These are phyloP conservation scores for Tylopilus plumbeoviolaceoides DNA, from an alignment of 768 basidiomycete genomes.

Conservation along the genomic window DNA sequence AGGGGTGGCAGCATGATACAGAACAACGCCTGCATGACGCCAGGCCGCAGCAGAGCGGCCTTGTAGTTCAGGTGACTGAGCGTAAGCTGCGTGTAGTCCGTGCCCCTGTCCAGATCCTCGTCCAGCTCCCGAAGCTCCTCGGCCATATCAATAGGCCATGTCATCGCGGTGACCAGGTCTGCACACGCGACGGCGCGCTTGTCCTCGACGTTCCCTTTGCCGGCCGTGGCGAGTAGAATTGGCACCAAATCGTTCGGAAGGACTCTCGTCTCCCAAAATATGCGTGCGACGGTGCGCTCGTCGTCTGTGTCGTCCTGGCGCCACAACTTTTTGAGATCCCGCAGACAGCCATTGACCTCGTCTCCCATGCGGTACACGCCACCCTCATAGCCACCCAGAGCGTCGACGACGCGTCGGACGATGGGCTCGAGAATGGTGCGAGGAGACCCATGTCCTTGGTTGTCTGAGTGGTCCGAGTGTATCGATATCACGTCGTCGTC, in stretches of 20 bases:
- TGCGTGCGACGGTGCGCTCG: constrained; percentile 90
- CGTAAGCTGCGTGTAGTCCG: constrained; percentile 85
- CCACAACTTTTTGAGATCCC: constrained; percentile 95
- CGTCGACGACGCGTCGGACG: constrained; percentile 72
- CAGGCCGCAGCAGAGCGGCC: constrained; percentile 58
- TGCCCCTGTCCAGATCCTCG: constrained; percentile 71
- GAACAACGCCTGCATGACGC: constrained; percentile 68
- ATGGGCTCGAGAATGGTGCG: constrained; percentile 62
- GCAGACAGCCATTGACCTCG: constrained; percentile 77
- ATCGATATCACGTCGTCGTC: constrained; percentile 34
- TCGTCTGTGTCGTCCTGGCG: constrained; percentile 96
- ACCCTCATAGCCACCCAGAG: constrained; percentile 71
- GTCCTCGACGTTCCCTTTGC: constrained; percentile 73
- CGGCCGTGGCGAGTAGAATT: constrained; percentile 77
- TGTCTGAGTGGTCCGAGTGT: constrained; percentile 26
- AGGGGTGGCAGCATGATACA: constrained; percentile 76
- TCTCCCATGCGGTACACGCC: constrained; percentile 74
- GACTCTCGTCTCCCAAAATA: constrained; percentile 86
- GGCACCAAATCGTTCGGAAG: constrained; percentile 85
- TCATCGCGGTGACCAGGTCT: constrained; percentile 94
- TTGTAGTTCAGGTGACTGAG: constrained; percentile 89
- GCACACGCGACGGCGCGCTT: constrained; percentile 78
- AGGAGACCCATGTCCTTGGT: constrained; percentile 34
- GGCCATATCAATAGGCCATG: constrained; percentile 97
- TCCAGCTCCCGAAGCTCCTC: constrained; percentile 90